Conservation (phyloP, 2,329 filamentous ascomycete genomes). For the Paraconiothyrium sp. region DNA sequence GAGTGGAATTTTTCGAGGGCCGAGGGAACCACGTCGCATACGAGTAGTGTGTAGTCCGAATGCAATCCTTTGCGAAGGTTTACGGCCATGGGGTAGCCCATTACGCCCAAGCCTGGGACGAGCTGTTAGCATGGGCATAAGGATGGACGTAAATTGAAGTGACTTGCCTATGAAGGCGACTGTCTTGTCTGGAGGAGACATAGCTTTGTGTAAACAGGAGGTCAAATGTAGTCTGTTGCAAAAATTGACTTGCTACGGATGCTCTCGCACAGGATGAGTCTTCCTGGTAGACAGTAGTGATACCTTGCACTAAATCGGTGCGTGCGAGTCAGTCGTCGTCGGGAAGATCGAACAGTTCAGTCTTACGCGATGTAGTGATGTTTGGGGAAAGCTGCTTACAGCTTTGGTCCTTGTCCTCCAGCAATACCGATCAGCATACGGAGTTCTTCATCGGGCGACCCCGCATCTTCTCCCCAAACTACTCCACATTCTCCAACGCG, state of each 20-base stretch:
- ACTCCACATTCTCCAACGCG: slow-evolving; percentile 14
- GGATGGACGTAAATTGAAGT: neutral
- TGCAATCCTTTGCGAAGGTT: slow-evolving; percentile 52
- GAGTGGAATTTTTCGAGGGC: slow-evolving; percentile 50
- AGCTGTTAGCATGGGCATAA: slow-evolving; percentile 12
- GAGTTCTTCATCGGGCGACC: slow-evolving; percentile 2
- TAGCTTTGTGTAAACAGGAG: neutral
- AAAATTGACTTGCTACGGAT: too few species aligned
- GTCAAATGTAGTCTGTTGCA: neutral
- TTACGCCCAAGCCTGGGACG: slow-evolving; percentile 51
- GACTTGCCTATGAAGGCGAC: slow-evolving; percentile 37
- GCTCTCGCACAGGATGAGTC: neutral
- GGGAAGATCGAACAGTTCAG: neutral
- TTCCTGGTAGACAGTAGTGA: neutral
- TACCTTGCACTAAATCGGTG: neutral
- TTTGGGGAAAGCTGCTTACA: neutral
- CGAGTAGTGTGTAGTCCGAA: slow-evolving; percentile 41
- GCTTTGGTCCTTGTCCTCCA: neutral
- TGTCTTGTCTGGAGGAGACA: slow-evolving; percentile 32
- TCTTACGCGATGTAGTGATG: neutral
- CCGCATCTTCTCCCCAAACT: slow-evolving; percentile 11
- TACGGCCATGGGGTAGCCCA: slow-evolving; percentile 56
- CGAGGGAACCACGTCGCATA: slow-evolving; percentile 52
- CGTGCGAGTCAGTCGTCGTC: neutral
- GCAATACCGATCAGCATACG: neutral